Evolutionary conservation across 345 rosid genomes (phyloP), one percentile per base, ranked within the genome.

Genomic region (Arabis alpina): DNA sequence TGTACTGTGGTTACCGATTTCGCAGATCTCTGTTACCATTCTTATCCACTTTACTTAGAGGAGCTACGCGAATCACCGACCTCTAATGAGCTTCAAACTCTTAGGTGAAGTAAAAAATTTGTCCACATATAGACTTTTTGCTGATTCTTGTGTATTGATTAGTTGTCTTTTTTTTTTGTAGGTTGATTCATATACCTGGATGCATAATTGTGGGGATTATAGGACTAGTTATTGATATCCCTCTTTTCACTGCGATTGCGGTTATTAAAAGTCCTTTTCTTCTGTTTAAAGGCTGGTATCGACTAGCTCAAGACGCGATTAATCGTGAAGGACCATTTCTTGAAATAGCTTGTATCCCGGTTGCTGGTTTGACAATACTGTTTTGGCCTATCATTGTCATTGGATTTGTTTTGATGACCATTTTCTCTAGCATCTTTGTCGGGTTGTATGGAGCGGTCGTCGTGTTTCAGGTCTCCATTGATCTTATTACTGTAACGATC

Each of bases 321-420:
- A 83, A 86, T 64, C 81, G 89, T 3, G 88, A 90, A 73, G 96
- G 93, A 3, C 97, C 92, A 3, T 90, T 93, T 68, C 91, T 88
- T 10, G 92, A 90, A 70, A 84, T 88, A 54, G 97, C 86, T 68
- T 87, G 97, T 77, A 85, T 88, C 39, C 96, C 88, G 0, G 58
- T 93, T 80, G 97, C 87, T 58, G 87, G 97, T 56, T 80, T 87
- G 77, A 80, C 90, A n/a, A 87, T 90, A 77, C 77, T 93, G 34
- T 36, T 88, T 45, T 88, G 97, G 95, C 98, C 98, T 32, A 77
- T 90, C 13, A 78, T 86, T 19, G 97, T 88, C 64, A 71, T 85
- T 71, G 93, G 87, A 15, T 86, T 91, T 82, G 74, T 90, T 12
- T 40, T 90, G 19, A 43, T 48, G 27, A 80, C 90, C 49, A 73